phyloP scores from a whole-genome alignment of 2,329 filamentous ascomycete species.

The Exophiala oligosperma region DNA sequence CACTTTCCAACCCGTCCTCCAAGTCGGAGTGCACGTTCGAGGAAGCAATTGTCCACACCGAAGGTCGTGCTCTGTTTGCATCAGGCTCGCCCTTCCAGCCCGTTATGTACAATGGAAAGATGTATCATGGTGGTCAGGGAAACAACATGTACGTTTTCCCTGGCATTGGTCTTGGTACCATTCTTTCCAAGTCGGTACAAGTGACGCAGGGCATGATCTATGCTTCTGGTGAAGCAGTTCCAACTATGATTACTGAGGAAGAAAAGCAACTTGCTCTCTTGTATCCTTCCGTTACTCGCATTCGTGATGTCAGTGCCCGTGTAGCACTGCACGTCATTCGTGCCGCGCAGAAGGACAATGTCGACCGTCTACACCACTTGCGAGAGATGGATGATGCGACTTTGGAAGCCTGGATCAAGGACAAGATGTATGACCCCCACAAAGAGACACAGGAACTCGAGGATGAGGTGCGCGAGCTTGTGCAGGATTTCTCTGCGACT shows the following conservation, averaged over 20 bases:
- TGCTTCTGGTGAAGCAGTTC: slow-evolving; percentile 79
- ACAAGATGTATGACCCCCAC: slow-evolving; percentile 52
- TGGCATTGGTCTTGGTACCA: slow-evolving; percentile 88
- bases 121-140: slow-evolving; percentile 78
- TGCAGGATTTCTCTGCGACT: slow-evolving; percentile 15
- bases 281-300: slow-evolving; percentile 87
- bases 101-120: slow-evolving; percentile 66
- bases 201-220: slow-evolving; percentile 98
- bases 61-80: slow-evolving; percentile 89
- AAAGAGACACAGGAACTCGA: slow-evolving; percentile 48
- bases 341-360: slow-evolving; percentile 77
- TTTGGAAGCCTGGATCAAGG: slow-evolving; percentile 49
- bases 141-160: slow-evolving; percentile 92
- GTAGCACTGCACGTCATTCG: slow-evolving; percentile 94
- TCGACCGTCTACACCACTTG: slow-evolving; percentile 53
- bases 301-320: slow-evolving; percentile 82
- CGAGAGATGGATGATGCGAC: slow-evolving; percentile 44
- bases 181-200: slow-evolving; percentile 81
- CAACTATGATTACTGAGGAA: slow-evolving; percentile 73
- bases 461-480: slow-evolving; percentile 36
- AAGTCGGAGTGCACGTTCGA: slow-evolving; percentile 98
- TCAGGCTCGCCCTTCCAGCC: slow-evolving; percentile 89
- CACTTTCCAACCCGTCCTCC: slow-evolving; percentile 90
- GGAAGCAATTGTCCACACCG: slow-evolving; percentile 85
- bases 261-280: slow-evolving; percentile 82